phyloP scores from a whole-genome alignment of 139 green algal genomes.

The Chlorokybus atmophyticus region DNA sequence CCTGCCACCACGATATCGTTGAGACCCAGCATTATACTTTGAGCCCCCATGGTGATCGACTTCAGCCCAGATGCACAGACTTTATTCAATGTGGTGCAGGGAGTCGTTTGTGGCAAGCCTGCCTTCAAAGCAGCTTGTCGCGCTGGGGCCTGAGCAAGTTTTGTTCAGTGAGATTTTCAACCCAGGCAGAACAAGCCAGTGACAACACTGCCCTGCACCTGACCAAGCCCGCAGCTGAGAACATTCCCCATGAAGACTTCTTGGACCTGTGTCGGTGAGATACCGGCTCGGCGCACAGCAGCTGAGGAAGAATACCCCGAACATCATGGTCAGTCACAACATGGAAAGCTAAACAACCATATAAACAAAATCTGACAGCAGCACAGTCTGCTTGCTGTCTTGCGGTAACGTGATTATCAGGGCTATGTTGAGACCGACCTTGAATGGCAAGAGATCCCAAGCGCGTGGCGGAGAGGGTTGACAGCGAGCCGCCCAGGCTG shows the following conservation, averaged over 20 bases:
- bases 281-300: constrained; percentile 41
- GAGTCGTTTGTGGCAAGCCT: constrained; percentile 44
- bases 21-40: constrained; percentile 50
- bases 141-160: too few relatives aligned
- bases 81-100: constrained; percentile 82
- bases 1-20: constrained; percentile 47
- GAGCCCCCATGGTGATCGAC: constrained; percentile 60
- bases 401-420: neutral
- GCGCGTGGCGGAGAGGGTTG: constrained; percentile 46
- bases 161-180: too few relatives aligned
- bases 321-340: neutral
- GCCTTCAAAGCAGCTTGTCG: constrained; percentile 63
- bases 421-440: constrained; percentile 1
- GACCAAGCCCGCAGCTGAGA: constrained; percentile 52
- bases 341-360: neutral
- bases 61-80: constrained; percentile 42
- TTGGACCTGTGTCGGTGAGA: constrained; percentile 40
- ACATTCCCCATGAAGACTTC: constrained; percentile 84
- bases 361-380: neutral
- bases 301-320: constrained; percentile 16
- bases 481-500: constrained; percentile 53
- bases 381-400: neutral
- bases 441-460: constrained; percentile 63
- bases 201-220: too few relatives aligned
- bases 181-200: too few relatives aligned